These are phyloP conservation scores for Hypoxylon fuscum DNA, from an alignment of 495 filamentous ascomycete genomes.

Conservation along the genomic window DNA sequence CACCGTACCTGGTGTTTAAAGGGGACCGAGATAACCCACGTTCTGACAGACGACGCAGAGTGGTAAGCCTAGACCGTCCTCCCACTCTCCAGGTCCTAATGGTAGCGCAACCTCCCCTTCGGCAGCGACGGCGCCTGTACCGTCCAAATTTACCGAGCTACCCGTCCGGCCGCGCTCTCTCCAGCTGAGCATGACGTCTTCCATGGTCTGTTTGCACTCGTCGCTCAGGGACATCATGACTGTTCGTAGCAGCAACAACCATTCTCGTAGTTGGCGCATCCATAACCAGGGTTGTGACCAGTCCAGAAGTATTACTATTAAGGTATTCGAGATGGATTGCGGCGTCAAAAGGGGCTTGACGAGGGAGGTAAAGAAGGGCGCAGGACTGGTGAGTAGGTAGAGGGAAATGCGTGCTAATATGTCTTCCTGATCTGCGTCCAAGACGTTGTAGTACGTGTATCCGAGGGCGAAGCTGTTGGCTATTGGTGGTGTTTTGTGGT, in stretches of 20 bases:
- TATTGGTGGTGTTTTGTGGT: slow-evolving; percentile 76
- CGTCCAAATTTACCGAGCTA: slow-evolving; percentile 58
- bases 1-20: neutral
- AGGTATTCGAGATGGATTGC: slow-evolving; percentile 83
- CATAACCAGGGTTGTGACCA: slow-evolving; percentile 95
- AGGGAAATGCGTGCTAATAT: slow-evolving; percentile 90
- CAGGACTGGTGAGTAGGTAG: slow-evolving; percentile 85
- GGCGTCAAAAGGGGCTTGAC: slow-evolving; percentile 86
- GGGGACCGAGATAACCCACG: slow-evolving; percentile 58
- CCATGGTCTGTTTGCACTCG: slow-evolving; percentile 80
- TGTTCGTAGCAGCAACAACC: slow-evolving; percentile 81
- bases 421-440: slow-evolving; percentile 97
- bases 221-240: slow-evolving; percentile 78
- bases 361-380: slow-evolving; percentile 82
- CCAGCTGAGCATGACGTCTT: slow-evolving; percentile 78
- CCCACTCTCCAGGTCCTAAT: slow-evolving; percentile 91
- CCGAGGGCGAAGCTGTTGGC: slow-evolving; percentile 94
- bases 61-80: slow-evolving; percentile 87
- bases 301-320: slow-evolving; percentile 88
- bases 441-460: slow-evolving; percentile 94
- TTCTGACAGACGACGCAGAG: slow-evolving; percentile 94
- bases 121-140: slow-evolving; percentile 53
- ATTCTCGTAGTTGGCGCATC: slow-evolving; percentile 85
- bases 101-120: slow-evolving; percentile 76
- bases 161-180: slow-evolving; percentile 65